Evolutionary conservation across 768 basidiomycete genomes (phyloP).

Genomic region (Hericium coralloides): DNA sequence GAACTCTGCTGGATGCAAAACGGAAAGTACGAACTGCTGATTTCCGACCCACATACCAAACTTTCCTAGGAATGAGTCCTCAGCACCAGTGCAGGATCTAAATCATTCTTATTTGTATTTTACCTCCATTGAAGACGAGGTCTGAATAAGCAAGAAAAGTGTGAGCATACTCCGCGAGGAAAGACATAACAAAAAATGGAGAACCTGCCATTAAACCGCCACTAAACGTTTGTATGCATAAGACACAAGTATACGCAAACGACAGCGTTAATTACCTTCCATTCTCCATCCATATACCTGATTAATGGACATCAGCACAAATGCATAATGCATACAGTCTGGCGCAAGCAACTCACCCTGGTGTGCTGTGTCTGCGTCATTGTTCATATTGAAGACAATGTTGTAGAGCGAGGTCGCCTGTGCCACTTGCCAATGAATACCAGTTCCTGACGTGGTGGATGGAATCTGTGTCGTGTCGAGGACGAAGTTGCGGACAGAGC

Average conservation of each 20-base stretch:
- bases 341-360: conserved; percentile 35
- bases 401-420: conserved; percentile 71
- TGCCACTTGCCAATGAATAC: conserved; percentile 79
- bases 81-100: too few species aligned
- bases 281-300: conserved; percentile 68
- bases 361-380: conserved; percentile 50
- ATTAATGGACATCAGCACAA: neutral
- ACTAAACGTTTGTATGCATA: conserved; percentile 7
- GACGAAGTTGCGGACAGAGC: conserved; percentile 65
- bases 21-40: conserved; percentile 47
- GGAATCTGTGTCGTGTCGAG: conserved; percentile 59
- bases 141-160: conserved; percentile 19
- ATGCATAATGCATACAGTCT: conserved; percentile 1
- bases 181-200: neutral
- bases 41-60: conserved; percentile 73
- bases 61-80: conserved; percentile 19
- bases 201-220: conserved; percentile 51
- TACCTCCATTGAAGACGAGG: conserved; percentile 40
- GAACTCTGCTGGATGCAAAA: too few species aligned
- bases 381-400: conserved; percentile 67
- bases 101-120: too few species aligned
- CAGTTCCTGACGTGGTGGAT: conserved; percentile 47
- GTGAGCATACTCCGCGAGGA: neutral
- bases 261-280: conserved; percentile 31
- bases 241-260: too few species aligned